These are phyloP conservation scores for Naganishia friedmannii DNA, from an alignment of 768 basidiomycete species.

Conservation along the genomic window DNA sequence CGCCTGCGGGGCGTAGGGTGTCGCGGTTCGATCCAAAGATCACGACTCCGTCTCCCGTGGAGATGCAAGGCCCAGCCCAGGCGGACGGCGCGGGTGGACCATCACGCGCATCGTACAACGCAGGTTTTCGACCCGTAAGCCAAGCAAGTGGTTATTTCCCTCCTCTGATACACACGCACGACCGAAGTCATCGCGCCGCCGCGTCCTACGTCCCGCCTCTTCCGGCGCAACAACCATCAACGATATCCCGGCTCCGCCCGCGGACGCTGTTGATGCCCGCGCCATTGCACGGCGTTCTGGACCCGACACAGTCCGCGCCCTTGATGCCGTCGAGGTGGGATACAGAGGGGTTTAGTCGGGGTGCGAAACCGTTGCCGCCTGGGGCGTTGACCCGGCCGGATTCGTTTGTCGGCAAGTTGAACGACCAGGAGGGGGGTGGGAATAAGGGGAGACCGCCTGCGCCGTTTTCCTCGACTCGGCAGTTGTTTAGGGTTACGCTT, in stretches of 20 bases:
- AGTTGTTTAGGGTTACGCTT: conserved; percentile 79
- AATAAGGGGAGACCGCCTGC: conserved; percentile 53
- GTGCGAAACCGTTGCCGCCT: conserved; percentile 74
- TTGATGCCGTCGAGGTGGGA: conserved; percentile 54
- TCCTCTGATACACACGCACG: no score
- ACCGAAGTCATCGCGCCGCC: no score
- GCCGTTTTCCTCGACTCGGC: conserved; percentile 73
- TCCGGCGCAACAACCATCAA: background rate
- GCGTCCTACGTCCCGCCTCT: background rate
- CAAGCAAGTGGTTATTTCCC: conserved; percentile 53
- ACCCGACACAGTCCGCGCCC: conserved; percentile 42
- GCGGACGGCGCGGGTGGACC: background rate
- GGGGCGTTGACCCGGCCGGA: conserved; percentile 62
- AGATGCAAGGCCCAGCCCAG: no score
- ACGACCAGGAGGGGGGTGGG: conserved; percentile 65
- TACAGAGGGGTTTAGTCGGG: conserved; percentile 61
- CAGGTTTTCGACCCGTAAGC: conserved; percentile 51
- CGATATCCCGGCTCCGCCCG: conserved; percentile 71
- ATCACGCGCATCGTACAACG: background rate
- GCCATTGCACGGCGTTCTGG: conserved; percentile 65
- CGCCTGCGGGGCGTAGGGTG: conserved; percentile 62
- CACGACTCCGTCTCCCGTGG: conserved; percentile 53
- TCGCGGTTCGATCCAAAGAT: conserved; percentile 81
- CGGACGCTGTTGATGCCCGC: conserved; percentile 94
- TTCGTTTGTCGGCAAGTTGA: conserved; percentile 58